These are phyloP conservation scores for Chlorella sp. DNA, from an alignment of 139 green algal species.

Conservation along the genomic window DNA sequence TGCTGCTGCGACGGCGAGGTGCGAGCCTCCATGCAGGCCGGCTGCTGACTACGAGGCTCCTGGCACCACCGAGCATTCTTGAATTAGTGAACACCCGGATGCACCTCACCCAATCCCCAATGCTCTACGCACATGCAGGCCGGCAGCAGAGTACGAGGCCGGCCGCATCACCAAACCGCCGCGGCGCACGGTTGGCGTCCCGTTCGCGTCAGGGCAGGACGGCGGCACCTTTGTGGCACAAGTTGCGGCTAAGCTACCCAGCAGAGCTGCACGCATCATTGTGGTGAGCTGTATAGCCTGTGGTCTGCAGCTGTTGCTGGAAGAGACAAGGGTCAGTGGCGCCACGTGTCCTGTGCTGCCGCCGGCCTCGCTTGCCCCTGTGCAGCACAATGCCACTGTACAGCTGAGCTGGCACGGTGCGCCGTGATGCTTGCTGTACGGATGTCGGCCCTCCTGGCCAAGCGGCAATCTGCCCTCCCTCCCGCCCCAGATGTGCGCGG, in stretches of 20 bases:
- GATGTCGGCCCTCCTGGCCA: too few species aligned
- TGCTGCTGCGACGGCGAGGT: too few species aligned
- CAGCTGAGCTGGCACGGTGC: too few species aligned
- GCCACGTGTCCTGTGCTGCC: too few species aligned
- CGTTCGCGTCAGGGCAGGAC: slow-evolving; percentile 7
- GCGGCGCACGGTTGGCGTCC: slow-evolving; percentile 27
- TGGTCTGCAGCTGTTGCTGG: neutral
- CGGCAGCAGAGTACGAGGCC: slow-evolving; percentile 37
- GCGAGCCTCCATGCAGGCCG: neutral
- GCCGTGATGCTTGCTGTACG: too few species aligned
- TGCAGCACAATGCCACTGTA: too few species aligned
- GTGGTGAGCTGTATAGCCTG: slow-evolving; percentile 26
- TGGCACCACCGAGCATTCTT: too few species aligned
- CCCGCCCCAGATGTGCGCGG: slow-evolving; percentile 46
- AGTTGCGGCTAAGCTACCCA: slow-evolving; percentile 12
- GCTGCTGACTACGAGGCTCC: slow-evolving; percentile 40
- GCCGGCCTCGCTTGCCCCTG: too few species aligned
- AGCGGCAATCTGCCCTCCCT: neutral
- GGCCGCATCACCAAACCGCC: slow-evolving; percentile 53
- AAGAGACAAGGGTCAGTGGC: too few species aligned
- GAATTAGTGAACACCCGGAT: too few species aligned
- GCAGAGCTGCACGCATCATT: slow-evolving; percentile 25
- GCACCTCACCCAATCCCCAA: too few species aligned
- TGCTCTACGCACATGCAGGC: neutral
- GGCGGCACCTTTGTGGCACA: slow-evolving; percentile 4